Evolutionary conservation across 805 yeast species (phyloP).

Genomic region (Zygoascus biomembranicola): DNA sequence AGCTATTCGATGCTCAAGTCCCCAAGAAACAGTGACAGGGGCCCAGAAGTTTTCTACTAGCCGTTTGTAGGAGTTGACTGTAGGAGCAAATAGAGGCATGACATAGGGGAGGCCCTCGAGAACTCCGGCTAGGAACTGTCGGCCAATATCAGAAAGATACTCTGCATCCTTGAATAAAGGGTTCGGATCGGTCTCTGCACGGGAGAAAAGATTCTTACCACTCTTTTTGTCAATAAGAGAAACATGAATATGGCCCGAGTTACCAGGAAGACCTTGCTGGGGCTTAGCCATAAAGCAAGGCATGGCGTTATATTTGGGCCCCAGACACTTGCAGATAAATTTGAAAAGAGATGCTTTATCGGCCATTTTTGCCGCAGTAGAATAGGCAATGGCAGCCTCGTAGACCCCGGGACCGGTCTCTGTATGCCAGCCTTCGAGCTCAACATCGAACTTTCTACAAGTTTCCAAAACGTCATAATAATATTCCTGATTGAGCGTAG

Average conservation of each 20-base stretch:
- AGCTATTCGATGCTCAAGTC: slow-evolving; percentile 29
- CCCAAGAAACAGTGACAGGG: slow-evolving; percentile 31
- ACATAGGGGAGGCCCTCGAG: slow-evolving; percentile 26
- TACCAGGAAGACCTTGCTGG: slow-evolving; percentile 28
- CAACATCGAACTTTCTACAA: slow-evolving; percentile 17
- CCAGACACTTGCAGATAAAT: slow-evolving; percentile 23
- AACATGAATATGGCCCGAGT: slow-evolving; percentile 30
- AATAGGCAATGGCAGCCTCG: slow-evolving; percentile 28
- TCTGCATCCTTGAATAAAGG: slow-evolving; percentile 23
- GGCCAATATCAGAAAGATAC: slow-evolving; percentile 23
- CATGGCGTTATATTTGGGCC: slow-evolving; percentile 20
- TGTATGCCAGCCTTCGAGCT: slow-evolving; percentile 30
- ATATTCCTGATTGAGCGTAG: slow-evolving; percentile 23
- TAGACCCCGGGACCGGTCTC: slow-evolving; percentile 32
- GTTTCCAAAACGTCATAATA: slow-evolving; percentile 22
- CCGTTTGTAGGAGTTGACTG: slow-evolving; percentile 29
- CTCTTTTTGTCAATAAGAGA: slow-evolving; percentile 20
- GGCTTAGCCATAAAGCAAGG: slow-evolving; percentile 34
- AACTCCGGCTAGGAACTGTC: slow-evolving; percentile 28
- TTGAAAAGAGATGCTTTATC: slow-evolving; percentile 28
- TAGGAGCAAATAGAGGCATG: slow-evolving; percentile 31
- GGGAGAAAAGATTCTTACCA: slow-evolving; percentile 23
- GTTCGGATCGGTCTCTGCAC: slow-evolving; percentile 17
- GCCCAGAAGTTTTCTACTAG: slow-evolving; percentile 31
- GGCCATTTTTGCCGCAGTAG: slow-evolving; percentile 24